Conservation (phyloP, 805 yeast genomes). For the Wickerhamomyces bisporus region DNA sequence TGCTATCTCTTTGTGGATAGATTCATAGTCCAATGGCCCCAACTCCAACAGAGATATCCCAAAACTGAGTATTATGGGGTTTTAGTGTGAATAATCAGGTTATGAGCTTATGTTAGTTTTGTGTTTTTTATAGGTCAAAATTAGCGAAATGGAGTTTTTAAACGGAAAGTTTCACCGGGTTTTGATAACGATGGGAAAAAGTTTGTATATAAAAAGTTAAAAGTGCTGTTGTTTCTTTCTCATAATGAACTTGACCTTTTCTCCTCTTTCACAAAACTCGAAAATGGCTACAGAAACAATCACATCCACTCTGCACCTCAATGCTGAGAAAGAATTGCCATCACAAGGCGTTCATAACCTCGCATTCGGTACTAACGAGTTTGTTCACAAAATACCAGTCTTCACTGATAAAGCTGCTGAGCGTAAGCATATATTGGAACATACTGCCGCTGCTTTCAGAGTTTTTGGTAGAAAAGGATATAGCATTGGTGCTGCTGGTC, state of each 20-base stretch:
- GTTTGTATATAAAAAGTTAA: too few relatives aligned
- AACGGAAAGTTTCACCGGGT: too few relatives aligned
- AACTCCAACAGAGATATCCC: constrained; percentile 43
- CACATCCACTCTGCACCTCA: constrained; percentile 5
- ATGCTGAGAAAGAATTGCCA: neutral
- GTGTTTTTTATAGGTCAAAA: neutral
- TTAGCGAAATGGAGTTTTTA: too few relatives aligned
- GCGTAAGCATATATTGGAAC: constrained; percentile 55
- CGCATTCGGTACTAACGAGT: constrained; percentile 42
- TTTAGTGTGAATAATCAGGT: constrained; percentile 47
- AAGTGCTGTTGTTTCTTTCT: too few relatives aligned
- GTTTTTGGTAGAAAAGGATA: constrained; percentile 75
- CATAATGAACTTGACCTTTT: too few relatives aligned
- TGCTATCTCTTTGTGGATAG: constrained; percentile 68
- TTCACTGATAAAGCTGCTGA: constrained; percentile 45
- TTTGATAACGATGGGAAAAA: too few relatives aligned
- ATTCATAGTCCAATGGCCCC: constrained; percentile 88
- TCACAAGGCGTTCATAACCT: constrained; percentile 57
- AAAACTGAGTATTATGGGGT: constrained; percentile 76
- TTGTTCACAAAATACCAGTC: constrained; percentile 46
- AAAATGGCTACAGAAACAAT: constrained; percentile 3
- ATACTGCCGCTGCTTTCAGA: constrained; percentile 83
- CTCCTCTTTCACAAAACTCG: too few relatives aligned
- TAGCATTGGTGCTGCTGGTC: constrained; percentile 80
- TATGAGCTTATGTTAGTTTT: neutral